Base-by-base conservation (phyloP, 176 grass and related monocot species). In the Elaeis guineensis region DNA sequence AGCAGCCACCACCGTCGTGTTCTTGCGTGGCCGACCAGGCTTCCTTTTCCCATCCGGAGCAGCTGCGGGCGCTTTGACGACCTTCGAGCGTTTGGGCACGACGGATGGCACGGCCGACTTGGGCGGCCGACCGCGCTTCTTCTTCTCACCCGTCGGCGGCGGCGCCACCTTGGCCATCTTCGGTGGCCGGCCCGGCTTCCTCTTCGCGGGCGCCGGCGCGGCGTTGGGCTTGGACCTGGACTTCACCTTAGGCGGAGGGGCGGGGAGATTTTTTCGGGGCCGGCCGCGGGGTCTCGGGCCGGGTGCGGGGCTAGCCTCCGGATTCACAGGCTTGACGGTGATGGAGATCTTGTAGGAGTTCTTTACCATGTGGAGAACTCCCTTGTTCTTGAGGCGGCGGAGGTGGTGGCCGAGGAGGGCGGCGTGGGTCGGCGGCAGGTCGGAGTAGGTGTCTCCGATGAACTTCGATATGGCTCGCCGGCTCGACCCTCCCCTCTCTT, bases 331-430 rank as follows among this genome's bases (percentile, higher is more conserved):
- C 8, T 39, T 39, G 20, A 11, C 25, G 19, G 50, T 21, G 65
- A 6, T 4, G 11, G 74, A 17, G 57, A 66, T 19, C 64, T 70
- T 57, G 73, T 73, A 86, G 49, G 70, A 69, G 50, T 64, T 49
- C 32, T 70, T 66, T 5, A 67, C 16, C 60, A 64, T 49, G 71
- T 23, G 23, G 75, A 78, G 75, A 17, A 79, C 30, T 21, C 75
- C 79, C 16, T 79, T 26, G 44, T 54, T 54, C 30, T 6, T 44
- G 58, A 87, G 79, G 54, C 72, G 63, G 53, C 75, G 75, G 72
- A 87, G 84, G 32, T 87, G 71, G 58, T 39, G 69, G 32, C 52
- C 49, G 55, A 86, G 74, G 50, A 86, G 69, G 15, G 44, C 39
- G n/a, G 72, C 62, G 62, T 79, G 84, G 53, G 48, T 21, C 3